These are phyloP conservation scores for Aphanoascus verrucosus DNA, from an alignment of 2,329 filamentous ascomycete genomes.

Conservation along the genomic window DNA sequence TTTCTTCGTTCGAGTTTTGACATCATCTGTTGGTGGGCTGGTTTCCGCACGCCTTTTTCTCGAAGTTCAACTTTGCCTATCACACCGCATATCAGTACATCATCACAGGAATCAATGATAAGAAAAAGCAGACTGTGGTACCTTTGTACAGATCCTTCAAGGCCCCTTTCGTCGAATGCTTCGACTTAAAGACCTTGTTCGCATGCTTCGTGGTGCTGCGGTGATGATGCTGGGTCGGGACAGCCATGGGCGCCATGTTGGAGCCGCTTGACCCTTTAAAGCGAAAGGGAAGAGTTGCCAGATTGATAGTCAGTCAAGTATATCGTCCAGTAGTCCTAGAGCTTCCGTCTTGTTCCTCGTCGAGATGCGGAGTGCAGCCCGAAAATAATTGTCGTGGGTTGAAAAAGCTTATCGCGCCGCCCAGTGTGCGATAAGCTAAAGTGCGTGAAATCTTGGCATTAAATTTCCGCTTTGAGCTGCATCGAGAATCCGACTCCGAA, in stretches of 20 bases:
- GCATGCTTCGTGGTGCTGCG: constrained; percentile 79
- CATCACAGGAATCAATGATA: background rate
- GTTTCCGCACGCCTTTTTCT: constrained; percentile 68
- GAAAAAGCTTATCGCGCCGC: constrained; percentile 9
- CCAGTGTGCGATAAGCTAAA: constrained; percentile 11
- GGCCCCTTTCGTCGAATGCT: constrained; percentile 77
- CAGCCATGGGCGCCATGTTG: constrained; percentile 62
- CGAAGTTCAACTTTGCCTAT: constrained; percentile 64
- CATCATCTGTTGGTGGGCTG: constrained; percentile 92
- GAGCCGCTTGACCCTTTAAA: constrained; percentile 60
- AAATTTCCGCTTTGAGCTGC: constrained; percentile 23
- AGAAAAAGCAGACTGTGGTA: constrained; percentile 26
- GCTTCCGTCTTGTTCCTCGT: background rate
- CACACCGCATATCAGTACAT: constrained; percentile 14
- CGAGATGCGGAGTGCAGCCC: background rate
- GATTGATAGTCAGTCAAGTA: constrained; percentile 3
- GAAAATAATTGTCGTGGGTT: constrained; percentile 7
- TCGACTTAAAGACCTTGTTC: constrained; percentile 87
- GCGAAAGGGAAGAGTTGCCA: constrained; percentile 56
- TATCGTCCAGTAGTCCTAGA: background rate
- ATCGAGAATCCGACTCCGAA: background rate
- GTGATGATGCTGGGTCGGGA: constrained; percentile 62
- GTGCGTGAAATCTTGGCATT: constrained; percentile 28
- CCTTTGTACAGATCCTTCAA: constrained; percentile 79
- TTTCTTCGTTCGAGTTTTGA: constrained; percentile 93